Evolutionary conservation across 2,329 filamentous ascomycete genomes (phyloP).

Genomic region (Thelonectria blattea): DNA sequence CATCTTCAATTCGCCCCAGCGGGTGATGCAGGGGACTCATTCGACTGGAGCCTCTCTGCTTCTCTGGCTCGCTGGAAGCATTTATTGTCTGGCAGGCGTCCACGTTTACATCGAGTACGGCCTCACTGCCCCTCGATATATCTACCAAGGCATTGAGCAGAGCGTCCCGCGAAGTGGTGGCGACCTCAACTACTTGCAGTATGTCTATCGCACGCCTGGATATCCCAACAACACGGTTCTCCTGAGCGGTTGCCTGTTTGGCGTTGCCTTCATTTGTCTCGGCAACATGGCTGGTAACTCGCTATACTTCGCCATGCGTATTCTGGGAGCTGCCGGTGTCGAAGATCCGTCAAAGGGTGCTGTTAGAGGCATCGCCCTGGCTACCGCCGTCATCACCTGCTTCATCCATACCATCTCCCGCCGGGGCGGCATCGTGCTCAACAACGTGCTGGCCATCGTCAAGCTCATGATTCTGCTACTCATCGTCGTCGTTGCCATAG

Average conservation of each 20-base stretch:
- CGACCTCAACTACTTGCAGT: slow-evolving; percentile 57
- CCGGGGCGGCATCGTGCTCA: slow-evolving; percentile 56
- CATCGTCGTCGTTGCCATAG: slow-evolving; percentile 46
- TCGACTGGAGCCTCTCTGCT: slow-evolving; percentile 46
- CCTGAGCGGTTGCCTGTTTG: slow-evolving; percentile 52
- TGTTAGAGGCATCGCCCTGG: slow-evolving; percentile 55
- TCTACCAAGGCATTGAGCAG: slow-evolving; percentile 46
- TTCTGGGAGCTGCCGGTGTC: slow-evolving; percentile 44
- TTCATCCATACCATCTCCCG: slow-evolving; percentile 56
- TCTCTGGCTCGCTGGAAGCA: slow-evolving; percentile 48
- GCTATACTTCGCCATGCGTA: slow-evolving; percentile 51
- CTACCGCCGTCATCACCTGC: slow-evolving; percentile 50
- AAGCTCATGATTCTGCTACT: slow-evolving; percentile 56
- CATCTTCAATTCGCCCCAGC: slow-evolving; percentile 44
- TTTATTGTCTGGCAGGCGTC: slow-evolving; percentile 46
- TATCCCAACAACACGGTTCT: slow-evolving; percentile 45
- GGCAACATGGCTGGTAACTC: slow-evolving; percentile 58
- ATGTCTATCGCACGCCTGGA: slow-evolving; percentile 48
- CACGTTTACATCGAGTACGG: slow-evolving; percentile 54
- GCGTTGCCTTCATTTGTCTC: slow-evolving; percentile 51
- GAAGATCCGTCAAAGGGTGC: slow-evolving; percentile 38
- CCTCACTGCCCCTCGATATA: slow-evolving; percentile 52
- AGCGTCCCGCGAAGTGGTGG: slow-evolving; percentile 53
- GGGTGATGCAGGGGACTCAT: slow-evolving; percentile 43
- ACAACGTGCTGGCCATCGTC: slow-evolving; percentile 56